Evolutionary conservation across 2,329 filamentous ascomycete genomes (phyloP), one percentile per base, ranked within the genome.

Genomic region (Hypoxylon sp.): DNA sequence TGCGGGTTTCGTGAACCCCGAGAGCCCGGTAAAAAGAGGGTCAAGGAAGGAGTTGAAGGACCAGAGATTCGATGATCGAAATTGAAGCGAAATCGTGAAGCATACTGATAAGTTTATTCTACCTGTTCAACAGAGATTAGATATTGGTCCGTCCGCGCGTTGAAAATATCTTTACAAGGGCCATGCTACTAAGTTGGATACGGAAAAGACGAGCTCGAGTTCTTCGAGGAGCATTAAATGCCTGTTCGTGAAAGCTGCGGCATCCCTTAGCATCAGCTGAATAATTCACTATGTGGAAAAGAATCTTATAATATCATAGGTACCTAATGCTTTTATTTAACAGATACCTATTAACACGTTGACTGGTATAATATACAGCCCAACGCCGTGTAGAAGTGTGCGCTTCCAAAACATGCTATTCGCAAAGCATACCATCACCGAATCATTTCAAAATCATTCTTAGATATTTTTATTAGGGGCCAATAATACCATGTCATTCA

Each of bases 291-390:
- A 27, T 27, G 25, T 27, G 14, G 4, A 4, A 37, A 14, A 27
- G 17, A 1, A 44, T 22, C 6, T 30, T 25, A 44, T 8, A 44
- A 44, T 14, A 20, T 17, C 13, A n/a, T 10, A 20, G 20, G 20
- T 20, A 2, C 14, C 44, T 4, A 8, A 44, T 31, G 7, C 10
- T 27, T 33, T n/a, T 25, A 27, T 33, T 27, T 55, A 55, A 5
- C n/a, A 22, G 4, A 10, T 42, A 49, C 49, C 22, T 60, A 50
- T 40, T 33, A 3, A 20, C 40, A 20, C n/a, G 54, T 27, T 17
- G 51, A 56, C 42, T 56, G 48, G 42, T 51, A 64, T 55, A 60
- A 60, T 55, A 13, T 37, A 58, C 61, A 59, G 30, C 54, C 33
- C 3, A 14, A 30, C 25, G 17, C 40, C 11, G 1, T 10, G 40